Evolutionary conservation across 805 yeast genomes (phyloP).

Genomic region (Komagataella phaffii): DNA sequence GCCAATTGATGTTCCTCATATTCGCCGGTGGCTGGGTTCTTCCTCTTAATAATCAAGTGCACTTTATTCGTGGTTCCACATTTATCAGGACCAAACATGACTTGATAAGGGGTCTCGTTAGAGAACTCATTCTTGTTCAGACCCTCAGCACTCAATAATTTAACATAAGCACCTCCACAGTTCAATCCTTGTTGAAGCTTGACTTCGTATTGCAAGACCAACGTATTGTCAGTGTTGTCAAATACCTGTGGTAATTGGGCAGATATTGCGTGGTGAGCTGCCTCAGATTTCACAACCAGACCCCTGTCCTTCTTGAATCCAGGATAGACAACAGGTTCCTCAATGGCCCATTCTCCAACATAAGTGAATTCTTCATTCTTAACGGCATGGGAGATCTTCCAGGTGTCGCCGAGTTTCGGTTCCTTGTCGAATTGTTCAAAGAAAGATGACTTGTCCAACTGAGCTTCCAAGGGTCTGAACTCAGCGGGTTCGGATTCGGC

Average conservation of each 20-base stretch:
- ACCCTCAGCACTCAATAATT: constrained; percentile 40
- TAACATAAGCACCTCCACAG: constrained; percentile 88
- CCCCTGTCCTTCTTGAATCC: constrained; percentile 62
- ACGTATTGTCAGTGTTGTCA: constrained; percentile 44
- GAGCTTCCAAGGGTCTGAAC: background rate
- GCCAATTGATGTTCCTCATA: constrained; percentile 58
- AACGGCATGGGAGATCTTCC: constrained; percentile 49
- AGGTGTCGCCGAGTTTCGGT: constrained; percentile 17
- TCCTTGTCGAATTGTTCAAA: constrained; percentile 51
- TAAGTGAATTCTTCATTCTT: constrained; percentile 44
- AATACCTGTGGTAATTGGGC: constrained; percentile 43
- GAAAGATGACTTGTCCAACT: constrained; percentile 9
- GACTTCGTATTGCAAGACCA: constrained; percentile 84
- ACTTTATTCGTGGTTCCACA: constrained; percentile 76
- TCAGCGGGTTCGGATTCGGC: background rate
- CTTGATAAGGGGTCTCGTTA: constrained; percentile 59
- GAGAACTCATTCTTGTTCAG: constrained; percentile 32
- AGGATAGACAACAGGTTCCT: constrained; percentile 41
- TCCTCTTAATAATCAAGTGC: constrained; percentile 58
- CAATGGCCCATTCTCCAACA: constrained; percentile 66
- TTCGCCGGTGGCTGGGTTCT: constrained; percentile 37
- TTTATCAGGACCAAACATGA: constrained; percentile 92
- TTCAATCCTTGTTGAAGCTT: constrained; percentile 65
- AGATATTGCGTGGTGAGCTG: constrained; percentile 76
- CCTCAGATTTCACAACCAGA: constrained; percentile 59